phyloP scores from a whole-genome alignment of 495 filamentous ascomycete species.

The Friedmanniomyces simplex region DNA sequence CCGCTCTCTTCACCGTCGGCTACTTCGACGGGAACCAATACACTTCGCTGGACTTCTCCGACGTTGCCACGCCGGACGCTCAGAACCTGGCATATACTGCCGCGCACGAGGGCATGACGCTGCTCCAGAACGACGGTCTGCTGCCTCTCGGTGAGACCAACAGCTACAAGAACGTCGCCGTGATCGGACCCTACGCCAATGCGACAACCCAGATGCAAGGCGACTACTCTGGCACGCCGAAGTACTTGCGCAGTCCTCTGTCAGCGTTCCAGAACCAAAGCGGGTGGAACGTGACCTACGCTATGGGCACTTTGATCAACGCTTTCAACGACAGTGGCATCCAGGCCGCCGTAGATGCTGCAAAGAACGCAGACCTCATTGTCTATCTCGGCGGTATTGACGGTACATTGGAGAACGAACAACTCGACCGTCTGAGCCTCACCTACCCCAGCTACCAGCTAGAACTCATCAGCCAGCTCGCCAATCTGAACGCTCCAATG shows the following conservation, averaged over 20 bases:
- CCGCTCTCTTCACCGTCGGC: conserved; percentile 43
- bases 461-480: conserved; percentile 42
- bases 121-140: conserved; percentile 47
- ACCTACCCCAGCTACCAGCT: conserved; percentile 49
- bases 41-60: conserved; percentile 17
- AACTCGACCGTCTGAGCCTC: conserved; percentile 40
- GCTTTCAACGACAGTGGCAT: not conserved
- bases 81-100: conserved; percentile 44
- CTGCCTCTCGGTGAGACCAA: conserved; percentile 34
- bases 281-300: not conserved
- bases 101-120: conserved; percentile 43
- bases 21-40: conserved; percentile 42
- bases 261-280: not conserved
- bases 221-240: conserved; percentile 44
- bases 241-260: conserved; percentile 42
- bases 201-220: conserved; percentile 47
- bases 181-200: conserved; percentile 46
- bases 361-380: conserved; percentile 39
- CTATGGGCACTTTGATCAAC: not conserved
- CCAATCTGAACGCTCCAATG: conserved; percentile 41
- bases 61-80: conserved; percentile 39
- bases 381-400: conserved; percentile 47
- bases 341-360: conserved; percentile 13
- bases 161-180: conserved; percentile 34
- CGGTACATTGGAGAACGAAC: conserved; percentile 40